Evolutionary conservation across 2,329 filamentous ascomycete genomes (phyloP).

Genomic region (Rhynchosporium secalis): DNA sequence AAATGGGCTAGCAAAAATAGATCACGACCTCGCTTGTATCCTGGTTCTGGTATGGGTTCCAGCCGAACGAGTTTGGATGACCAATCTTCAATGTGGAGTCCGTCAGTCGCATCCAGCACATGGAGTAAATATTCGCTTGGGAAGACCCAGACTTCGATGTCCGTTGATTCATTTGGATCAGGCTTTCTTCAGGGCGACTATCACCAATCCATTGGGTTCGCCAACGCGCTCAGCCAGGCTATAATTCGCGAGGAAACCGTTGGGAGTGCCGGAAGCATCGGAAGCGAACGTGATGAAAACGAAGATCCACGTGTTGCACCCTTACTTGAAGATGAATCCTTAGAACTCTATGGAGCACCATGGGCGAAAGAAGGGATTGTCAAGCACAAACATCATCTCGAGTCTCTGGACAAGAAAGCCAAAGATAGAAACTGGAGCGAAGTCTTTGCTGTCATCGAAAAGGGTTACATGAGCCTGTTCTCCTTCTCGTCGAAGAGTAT

Average conservation of each 20-base stretch:
- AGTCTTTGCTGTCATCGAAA: slow-evolving; percentile 94
- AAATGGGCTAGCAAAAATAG: slow-evolving; percentile 85
- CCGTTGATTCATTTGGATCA: slow-evolving; percentile 85
- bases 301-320: slow-evolving; percentile 51
- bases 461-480: slow-evolving; percentile 91
- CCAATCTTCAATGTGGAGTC: slow-evolving; percentile 85
- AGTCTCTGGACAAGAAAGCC: slow-evolving; percentile 84
- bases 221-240: slow-evolving; percentile 92
- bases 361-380: slow-evolving; percentile 98
- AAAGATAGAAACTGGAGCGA: slow-evolving; percentile 95
- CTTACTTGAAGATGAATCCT: slow-evolving; percentile 85
- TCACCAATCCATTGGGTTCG: slow-evolving; percentile 95
- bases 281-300: slow-evolving; percentile 44
- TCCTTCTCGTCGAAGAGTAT: slow-evolving; percentile 83
- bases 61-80: slow-evolving; percentile 95
- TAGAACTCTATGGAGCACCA: slow-evolving; percentile 89
- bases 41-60: slow-evolving; percentile 79
- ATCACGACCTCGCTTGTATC: slow-evolving; percentile 74
- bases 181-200: slow-evolving; percentile 76
- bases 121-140: slow-evolving; percentile 95
- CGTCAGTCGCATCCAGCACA: slow-evolving; percentile 75
- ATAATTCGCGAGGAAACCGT: slow-evolving; percentile 87
- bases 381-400: slow-evolving; percentile 94
- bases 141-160: slow-evolving; percentile 87
- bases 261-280: slow-evolving; percentile 45